Evolutionary conservation across 495 filamentous ascomycete genomes (phyloP).

Genomic region (Acidomyces sp.): DNA sequence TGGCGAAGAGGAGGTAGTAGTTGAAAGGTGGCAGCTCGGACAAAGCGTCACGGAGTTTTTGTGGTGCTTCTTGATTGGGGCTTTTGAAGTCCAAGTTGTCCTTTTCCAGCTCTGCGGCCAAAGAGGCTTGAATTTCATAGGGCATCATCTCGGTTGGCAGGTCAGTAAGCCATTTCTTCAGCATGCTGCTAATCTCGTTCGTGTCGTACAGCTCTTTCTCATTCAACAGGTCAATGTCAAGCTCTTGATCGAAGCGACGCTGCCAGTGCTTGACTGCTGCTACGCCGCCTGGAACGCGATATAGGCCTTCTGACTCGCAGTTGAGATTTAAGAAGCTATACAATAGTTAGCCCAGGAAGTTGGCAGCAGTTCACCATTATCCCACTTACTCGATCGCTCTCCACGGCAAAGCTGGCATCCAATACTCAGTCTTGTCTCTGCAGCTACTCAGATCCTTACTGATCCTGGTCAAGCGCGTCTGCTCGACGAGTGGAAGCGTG

Average conservation of each 20-base stretch:
- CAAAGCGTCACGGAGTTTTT: slow-evolving; percentile 74
- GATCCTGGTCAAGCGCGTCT: slow-evolving; percentile 75
- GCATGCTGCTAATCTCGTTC: slow-evolving; percentile 82
- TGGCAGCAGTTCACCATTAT: neutral
- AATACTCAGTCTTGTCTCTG: slow-evolving; percentile 86
- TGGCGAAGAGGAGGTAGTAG: slow-evolving; percentile 91
- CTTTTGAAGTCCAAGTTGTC: slow-evolving; percentile 14
- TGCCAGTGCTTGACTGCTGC: slow-evolving; percentile 80
- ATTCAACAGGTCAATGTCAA: slow-evolving; percentile 74
- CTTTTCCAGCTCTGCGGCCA: slow-evolving; percentile 52
- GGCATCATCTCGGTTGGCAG: slow-evolving; percentile 85
- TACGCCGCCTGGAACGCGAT: slow-evolving; percentile 73
- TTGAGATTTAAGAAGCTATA: slow-evolving; percentile 72
- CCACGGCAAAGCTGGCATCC: slow-evolving; percentile 91
- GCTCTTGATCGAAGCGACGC: slow-evolving; percentile 66
- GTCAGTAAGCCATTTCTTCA: slow-evolving; percentile 88
- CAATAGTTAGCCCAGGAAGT: slow-evolving; percentile 5
- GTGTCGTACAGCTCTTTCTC: slow-evolving; percentile 78
- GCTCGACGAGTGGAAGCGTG: slow-evolving; percentile 66
- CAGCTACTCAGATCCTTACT: slow-evolving; percentile 72
- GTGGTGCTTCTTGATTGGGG: slow-evolving; percentile 61
- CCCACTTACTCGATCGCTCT: slow-evolving; percentile 64
- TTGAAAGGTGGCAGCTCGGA: slow-evolving; percentile 83
- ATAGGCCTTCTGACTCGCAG: slow-evolving; percentile 80
- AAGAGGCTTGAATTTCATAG: slow-evolving; percentile 58